These are phyloP conservation scores for Oxytropis ochrocephala DNA, from an alignment of 306 rosid genomes.

Conservation along the genomic window DNA sequence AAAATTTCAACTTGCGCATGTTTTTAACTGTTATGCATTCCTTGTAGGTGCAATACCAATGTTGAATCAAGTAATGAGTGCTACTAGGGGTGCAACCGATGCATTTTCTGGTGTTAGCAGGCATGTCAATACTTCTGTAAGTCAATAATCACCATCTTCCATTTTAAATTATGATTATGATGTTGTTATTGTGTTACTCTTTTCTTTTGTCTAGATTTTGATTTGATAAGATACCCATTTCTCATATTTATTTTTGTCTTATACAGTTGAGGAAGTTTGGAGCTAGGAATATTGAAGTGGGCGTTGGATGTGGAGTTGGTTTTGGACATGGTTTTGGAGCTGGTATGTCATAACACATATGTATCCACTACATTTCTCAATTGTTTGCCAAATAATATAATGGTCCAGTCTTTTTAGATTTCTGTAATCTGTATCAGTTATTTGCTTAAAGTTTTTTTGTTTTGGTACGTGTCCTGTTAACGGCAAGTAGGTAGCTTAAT, in stretches of 20 bases:
- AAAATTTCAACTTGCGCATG: not conserved
- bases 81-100: constrained; percentile 92
- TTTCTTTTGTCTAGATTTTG: not conserved
- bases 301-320: constrained; percentile 95
- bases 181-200: not conserved
- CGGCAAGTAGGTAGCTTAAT: not conserved
- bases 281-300: constrained; percentile 74
- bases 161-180: not conserved
- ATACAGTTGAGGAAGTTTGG: constrained; percentile 79
- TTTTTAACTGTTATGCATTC: not conserved
- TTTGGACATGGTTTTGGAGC: constrained; percentile 96
- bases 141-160: constrained; percentile 12
- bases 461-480: not conserved
- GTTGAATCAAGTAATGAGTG: constrained; percentile 87
- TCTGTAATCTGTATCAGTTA: not conserved
- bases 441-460: not conserved
- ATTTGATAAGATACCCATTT: constrained; percentile 1
- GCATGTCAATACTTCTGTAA: constrained; percentile 72
- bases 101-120: constrained; percentile 86
- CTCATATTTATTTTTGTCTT: not conserved
- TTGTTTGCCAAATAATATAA: not conserved
- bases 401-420: not conserved
- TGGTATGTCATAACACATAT: constrained; percentile 65
- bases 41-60: constrained; percentile 73
- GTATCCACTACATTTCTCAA: not conserved